These are phyloP conservation scores for Plenodomus tracheiphilus DNA, from an alignment of 2,329 filamentous ascomycete species.

Conservation along the genomic window DNA sequence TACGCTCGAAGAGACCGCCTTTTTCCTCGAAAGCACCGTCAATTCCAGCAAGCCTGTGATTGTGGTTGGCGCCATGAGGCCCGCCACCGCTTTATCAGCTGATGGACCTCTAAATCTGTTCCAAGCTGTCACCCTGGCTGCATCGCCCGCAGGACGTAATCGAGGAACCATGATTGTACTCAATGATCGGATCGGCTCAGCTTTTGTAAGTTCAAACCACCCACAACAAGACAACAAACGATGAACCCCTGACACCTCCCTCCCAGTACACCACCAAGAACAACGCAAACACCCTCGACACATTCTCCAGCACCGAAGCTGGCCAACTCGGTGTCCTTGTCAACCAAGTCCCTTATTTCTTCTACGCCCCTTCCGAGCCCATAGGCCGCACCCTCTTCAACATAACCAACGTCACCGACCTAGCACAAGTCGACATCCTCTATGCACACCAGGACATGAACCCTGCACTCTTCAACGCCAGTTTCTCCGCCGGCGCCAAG, in stretches of 20 bases:
- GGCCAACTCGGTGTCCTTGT: slow-evolving; percentile 62
- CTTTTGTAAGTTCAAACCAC: slow-evolving; percentile 41
- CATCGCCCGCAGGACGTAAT: slow-evolving; percentile 48
- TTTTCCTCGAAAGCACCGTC: slow-evolving; percentile 64
- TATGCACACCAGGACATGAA: slow-evolving; percentile 60
- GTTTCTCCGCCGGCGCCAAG: slow-evolving; percentile 55
- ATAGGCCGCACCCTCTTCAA: slow-evolving; percentile 51
- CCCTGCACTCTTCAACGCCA: slow-evolving; percentile 52
- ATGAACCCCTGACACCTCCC: too few species aligned
- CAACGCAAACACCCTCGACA: slow-evolving; percentile 65
- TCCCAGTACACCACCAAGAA: slow-evolving; percentile 59
- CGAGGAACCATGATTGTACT: slow-evolving; percentile 64
- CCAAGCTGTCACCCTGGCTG: slow-evolving; percentile 62
- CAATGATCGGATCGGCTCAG: slow-evolving; percentile 63
- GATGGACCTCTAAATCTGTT: slow-evolving; percentile 67
- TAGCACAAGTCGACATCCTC: slow-evolving; percentile 61
- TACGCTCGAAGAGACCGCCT: slow-evolving; percentile 65
- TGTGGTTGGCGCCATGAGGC: slow-evolving; percentile 65
- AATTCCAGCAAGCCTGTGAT: slow-evolving; percentile 63
- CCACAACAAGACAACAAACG: too few species aligned
- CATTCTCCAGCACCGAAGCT: slow-evolving; percentile 61
- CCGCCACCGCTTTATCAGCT: slow-evolving; percentile 63
- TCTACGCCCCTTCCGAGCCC: slow-evolving; percentile 55
- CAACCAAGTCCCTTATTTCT: slow-evolving; percentile 63
- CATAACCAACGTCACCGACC: slow-evolving; percentile 47